These are phyloP conservation scores for Penicillium sp. DNA, from an alignment of 2,329 filamentous ascomycete species.

Conservation along the genomic window DNA sequence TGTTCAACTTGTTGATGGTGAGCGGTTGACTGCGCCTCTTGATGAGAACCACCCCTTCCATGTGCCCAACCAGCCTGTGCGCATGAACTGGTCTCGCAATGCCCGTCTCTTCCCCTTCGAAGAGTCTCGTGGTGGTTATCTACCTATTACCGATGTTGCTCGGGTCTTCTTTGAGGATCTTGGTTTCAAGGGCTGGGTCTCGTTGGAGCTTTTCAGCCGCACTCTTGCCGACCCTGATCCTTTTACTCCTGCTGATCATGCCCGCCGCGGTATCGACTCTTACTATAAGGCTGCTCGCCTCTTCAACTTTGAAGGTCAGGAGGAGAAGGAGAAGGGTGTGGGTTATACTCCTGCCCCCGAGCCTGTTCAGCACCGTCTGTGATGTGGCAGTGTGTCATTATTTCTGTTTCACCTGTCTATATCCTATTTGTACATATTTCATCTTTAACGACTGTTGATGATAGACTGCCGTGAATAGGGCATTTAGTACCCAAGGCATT, in stretches of 20 bases:
- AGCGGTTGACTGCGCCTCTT: conserved; percentile 61
- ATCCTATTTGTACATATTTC: conserved; percentile 11
- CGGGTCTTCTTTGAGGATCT: conserved; percentile 28
- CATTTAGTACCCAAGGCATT: background rate
- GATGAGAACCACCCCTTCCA: conserved; percentile 57
- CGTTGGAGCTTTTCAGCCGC: conserved; percentile 29
- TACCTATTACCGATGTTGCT: conserved; percentile 67
- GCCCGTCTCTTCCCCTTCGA: conserved; percentile 71
- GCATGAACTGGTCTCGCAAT: conserved; percentile 80
- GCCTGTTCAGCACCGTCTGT: conserved; percentile 28
- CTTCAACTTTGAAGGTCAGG: conserved; percentile 22
- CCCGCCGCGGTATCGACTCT: conserved; percentile 30
- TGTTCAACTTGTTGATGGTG: conserved; percentile 75
- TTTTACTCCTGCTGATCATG: conserved; percentile 28
- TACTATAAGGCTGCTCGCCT: conserved; percentile 26
- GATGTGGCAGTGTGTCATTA: background rate
- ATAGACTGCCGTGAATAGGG: background rate
- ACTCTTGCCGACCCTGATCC: conserved; percentile 29
- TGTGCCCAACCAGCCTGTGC: conserved; percentile 58
- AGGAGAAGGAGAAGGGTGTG: conserved; percentile 6
- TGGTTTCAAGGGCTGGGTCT: conserved; percentile 31
- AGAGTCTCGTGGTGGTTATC: conserved; percentile 64
- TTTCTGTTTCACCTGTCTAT: background rate
- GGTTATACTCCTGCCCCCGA: conserved; percentile 1
- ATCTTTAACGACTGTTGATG: conserved; percentile 10